Evolutionary conservation across 2,329 filamentous ascomycete genomes (phyloP).

Genomic region (Diaporthe batatas): DNA sequence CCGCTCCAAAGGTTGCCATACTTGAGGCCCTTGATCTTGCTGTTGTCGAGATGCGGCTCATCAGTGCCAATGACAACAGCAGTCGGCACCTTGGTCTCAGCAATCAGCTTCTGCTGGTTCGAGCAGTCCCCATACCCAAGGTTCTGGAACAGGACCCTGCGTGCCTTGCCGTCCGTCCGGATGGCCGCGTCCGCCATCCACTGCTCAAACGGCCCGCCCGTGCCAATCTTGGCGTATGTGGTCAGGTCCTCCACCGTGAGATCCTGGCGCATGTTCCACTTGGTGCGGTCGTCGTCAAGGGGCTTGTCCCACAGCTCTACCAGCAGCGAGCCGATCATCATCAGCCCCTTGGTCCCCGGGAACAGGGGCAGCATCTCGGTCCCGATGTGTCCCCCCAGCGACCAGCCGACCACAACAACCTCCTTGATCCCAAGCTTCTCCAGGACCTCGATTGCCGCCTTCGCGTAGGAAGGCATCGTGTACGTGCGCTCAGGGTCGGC

Average conservation of each 20-base stretch:
- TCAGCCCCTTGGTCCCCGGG: not conserved
- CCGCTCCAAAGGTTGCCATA: constrained; percentile 2
- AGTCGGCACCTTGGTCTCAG: not conserved
- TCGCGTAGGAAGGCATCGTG: not conserved
- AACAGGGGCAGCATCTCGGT: constrained; percentile 4
- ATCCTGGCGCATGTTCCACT: constrained; percentile 6
- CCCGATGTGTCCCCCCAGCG: not conserved
- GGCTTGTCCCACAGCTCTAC: not conserved
- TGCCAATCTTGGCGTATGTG: not conserved
- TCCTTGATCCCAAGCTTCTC: constrained; percentile 11
- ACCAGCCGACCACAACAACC: constrained; percentile 8
- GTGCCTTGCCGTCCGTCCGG: not conserved
- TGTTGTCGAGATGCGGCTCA: constrained; percentile 5
- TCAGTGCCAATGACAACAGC: not conserved
- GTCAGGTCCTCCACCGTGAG: not conserved
- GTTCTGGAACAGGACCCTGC: not conserved
- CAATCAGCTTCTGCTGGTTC: constrained; percentile 1
- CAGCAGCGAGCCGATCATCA: not conserved
- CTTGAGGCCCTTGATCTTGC: not conserved
- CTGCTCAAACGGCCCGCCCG: not conserved
- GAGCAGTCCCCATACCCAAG: not conserved
- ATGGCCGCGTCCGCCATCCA: not conserved
- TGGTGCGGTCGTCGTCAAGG: not conserved
- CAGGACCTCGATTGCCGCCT: not conserved
- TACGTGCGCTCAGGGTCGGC: not conserved